phyloP scores from a whole-genome alignment of 2,329 filamentous ascomycete genomes.

The Mollisia scopiformis region DNA sequence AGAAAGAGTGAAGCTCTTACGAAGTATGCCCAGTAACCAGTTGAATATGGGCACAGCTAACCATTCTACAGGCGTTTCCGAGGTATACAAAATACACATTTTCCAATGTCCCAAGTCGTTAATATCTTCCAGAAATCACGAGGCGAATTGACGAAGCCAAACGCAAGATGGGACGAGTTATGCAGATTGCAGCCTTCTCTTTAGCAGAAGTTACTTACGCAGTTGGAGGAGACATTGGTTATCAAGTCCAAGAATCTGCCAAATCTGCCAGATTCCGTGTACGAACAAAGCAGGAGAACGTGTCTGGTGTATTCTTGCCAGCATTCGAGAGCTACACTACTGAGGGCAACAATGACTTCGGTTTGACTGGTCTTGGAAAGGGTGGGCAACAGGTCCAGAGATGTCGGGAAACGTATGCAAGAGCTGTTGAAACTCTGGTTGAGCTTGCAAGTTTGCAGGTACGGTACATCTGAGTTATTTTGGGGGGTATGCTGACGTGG shows the following conservation, averaged over 20 bases:
- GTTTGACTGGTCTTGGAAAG: slow-evolving; percentile 92
- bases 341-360: slow-evolving; percentile 94
- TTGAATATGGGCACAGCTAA: slow-evolving; percentile 23
- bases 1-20: slow-evolving; percentile 97
- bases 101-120: neutral
- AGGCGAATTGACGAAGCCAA: slow-evolving; percentile 98
- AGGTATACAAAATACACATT: slow-evolving; percentile 58
- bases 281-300: slow-evolving; percentile 96
- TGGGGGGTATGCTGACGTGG: slow-evolving; percentile 9
- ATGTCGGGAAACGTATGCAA: slow-evolving; percentile 92
- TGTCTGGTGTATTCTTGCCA: slow-evolving; percentile 92
- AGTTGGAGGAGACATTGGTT: slow-evolving; percentile 91
- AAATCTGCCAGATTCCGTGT: slow-evolving; percentile 92
- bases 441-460: slow-evolving; percentile 91
- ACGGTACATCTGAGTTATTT: slow-evolving; percentile 22
- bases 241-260: slow-evolving; percentile 96
- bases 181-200: slow-evolving; percentile 98
- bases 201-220: slow-evolving; percentile 97
- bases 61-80: slow-evolving; percentile 72
- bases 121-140: slow-evolving; percentile 77
- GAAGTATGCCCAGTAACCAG: slow-evolving; percentile 64
- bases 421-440: slow-evolving; percentile 93
- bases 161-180: slow-evolving; percentile 98
- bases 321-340: slow-evolving; percentile 89
- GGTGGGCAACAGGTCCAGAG: slow-evolving; percentile 96